Percentiles rank a stretch among this genome's conserved stretches.
phyloP scores from a whole-genome alignment of 2,329 filamentous ascomycete genomes.

The Teratosphaeria gauchensis region DNA sequence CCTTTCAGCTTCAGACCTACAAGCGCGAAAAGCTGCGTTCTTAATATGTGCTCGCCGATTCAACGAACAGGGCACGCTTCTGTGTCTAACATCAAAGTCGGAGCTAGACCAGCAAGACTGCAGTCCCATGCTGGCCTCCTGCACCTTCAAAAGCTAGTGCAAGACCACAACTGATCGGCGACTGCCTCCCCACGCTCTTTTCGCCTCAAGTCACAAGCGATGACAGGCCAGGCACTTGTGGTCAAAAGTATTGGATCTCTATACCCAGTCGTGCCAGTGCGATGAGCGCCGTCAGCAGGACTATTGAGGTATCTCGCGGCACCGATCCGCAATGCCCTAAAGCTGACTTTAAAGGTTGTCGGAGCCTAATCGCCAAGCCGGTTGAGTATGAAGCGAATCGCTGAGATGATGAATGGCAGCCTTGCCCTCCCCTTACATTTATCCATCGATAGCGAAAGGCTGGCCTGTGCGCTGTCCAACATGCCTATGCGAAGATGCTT shows the following conservation, averaged over 20 bases:
- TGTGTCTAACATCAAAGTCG: not conserved
- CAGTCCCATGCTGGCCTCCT: not conserved
- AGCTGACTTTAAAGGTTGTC: not conserved
- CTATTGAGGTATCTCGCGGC: not conserved
- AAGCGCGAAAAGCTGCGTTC: not conserved
- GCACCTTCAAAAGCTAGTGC: not conserved
- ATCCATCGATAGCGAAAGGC: too few species aligned
- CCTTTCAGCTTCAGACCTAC: not conserved
- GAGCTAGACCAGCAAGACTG: not conserved
- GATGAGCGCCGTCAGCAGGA: not conserved
- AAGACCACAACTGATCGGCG: not conserved
- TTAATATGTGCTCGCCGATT: not conserved
- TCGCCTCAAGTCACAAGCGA: not conserved
- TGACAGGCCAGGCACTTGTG: not conserved
- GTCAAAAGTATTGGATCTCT: not conserved
- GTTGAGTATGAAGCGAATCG: not conserved
- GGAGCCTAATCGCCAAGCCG: not conserved
- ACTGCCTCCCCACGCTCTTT: not conserved
- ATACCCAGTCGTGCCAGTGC: not conserved
- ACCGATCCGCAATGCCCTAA: not conserved
- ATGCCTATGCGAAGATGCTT: too few species aligned
- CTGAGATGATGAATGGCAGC: too few species aligned
- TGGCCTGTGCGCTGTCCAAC: too few species aligned
- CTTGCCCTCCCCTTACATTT: too few species aligned
- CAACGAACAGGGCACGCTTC: not conserved